Base-by-base conservation (phyloP, 192 early-diverging fungal genomes). In the Mortierella hygrophila region DNA sequence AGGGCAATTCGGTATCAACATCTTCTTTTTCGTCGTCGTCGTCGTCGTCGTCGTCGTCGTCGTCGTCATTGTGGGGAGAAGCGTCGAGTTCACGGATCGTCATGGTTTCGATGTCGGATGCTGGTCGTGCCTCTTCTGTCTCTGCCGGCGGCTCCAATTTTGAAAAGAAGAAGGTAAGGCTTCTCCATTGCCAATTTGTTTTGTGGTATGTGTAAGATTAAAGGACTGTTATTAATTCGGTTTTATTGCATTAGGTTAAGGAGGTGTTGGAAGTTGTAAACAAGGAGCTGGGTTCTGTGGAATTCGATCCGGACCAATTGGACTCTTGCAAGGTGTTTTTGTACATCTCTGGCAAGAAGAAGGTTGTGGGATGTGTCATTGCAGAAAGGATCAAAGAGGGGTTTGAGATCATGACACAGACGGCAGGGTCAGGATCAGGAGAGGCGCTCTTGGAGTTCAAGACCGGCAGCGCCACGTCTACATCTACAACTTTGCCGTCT, bases 271-370 rank as follows among this genome's bases (percentile, higher is more conserved):
- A 89, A 32, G 37, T 80, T 2, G 75, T 90, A 44, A 89, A 87
- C 69, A 74, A 76, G 72, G 90, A 90, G 49, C 71, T 90, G 20
- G 81, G 82, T 9, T 88, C 90, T 29, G 77, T 89, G 29, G 88
- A 88, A 21, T 77, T 90, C 68, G 77, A 77, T 26, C 82, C 86
- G 4, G 72, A 85, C 41, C 55, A 80, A 23, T 68, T 90, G 32
- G 69, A 85, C 6, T 55, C 52, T 21, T 88, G 88, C 65, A 90
- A 90, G 72, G 82, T 88, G 18, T 91, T 88, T 57, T 54, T 91
- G 20, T 91, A 89, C 40, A 74, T 91, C 38, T 85, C 88, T 9
- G 73, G 76, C 71, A 89, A 83, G 74, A 89, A 89, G 70, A 89
- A 88, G 41, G 83, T 86, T 18, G 76, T 89, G 37, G 90, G 90